Percentiles rank a stretch among this genome's conserved stretches.
Evolutionary conservation across 108 stramenopile species (phyloP).

Genomic region (Nitzschia inconspicua): DNA sequence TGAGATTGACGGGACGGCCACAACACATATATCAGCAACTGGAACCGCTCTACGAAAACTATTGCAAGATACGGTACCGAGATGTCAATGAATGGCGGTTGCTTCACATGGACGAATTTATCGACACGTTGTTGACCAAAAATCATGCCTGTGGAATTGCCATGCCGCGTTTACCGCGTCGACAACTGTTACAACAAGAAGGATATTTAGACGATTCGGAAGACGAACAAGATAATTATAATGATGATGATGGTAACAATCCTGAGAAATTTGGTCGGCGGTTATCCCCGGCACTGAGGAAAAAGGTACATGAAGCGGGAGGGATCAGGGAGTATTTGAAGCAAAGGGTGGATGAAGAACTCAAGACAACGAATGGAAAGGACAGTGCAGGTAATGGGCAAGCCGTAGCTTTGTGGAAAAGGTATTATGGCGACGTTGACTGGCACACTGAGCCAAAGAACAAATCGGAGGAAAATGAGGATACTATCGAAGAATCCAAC

Average conservation of each 20-base stretch:
- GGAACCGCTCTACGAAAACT: slow-evolving; percentile 93
- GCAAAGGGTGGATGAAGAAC: slow-evolving; percentile 54
- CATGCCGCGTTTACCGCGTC: slow-evolving; percentile 85
- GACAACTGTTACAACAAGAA: slow-evolving; percentile 71
- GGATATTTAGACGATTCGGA: slow-evolving; percentile 72
- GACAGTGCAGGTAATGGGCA: slow-evolving; percentile 6
- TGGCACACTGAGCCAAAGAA: background rate
- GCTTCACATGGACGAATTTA: slow-evolving; percentile 87
- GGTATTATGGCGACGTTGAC: slow-evolving; percentile 6
- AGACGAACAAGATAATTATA: too few species aligned
- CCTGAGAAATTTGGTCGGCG: too few species aligned
- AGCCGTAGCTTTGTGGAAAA: slow-evolving; percentile 17
- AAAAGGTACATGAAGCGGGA: slow-evolving; percentile 42
- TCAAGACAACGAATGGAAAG: slow-evolving; percentile 25
- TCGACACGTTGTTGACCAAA: slow-evolving; percentile 76
- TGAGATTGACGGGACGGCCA: slow-evolving; percentile 91
- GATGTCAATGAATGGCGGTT: slow-evolving; percentile 78
- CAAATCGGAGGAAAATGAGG: background rate
- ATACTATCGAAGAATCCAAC: background rate
- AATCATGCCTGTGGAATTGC: slow-evolving; percentile 88
- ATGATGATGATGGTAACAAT: too few species aligned
- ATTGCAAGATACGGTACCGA: slow-evolving; percentile 73
- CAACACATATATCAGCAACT: slow-evolving; percentile 87
- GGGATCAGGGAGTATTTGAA: slow-evolving; percentile 52
- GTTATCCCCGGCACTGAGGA: slow-evolving; percentile 42